Evolutionary conservation across 306 rosid species (phyloP).

Genomic region (Trifolium pratense): DNA sequence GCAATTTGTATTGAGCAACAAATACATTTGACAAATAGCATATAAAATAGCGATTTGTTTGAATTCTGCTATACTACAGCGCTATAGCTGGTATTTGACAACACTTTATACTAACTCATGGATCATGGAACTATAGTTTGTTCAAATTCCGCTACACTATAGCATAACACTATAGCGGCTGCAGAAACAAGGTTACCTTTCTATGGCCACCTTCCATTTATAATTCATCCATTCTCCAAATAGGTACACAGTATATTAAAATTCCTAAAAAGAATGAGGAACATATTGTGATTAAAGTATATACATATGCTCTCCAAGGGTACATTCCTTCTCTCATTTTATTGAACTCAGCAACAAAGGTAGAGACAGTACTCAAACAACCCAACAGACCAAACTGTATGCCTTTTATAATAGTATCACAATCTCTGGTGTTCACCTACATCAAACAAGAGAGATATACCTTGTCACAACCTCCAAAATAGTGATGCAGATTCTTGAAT

Average conservation of each 20-base stretch:
- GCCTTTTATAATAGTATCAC: conserved; percentile 56
- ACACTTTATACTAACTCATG: not conserved
- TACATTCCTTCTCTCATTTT: conserved; percentile 67
- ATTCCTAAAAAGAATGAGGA: conserved; percentile 59
- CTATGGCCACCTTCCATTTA: not conserved
- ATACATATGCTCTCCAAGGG: conserved; percentile 73
- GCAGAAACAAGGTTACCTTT: not conserved
- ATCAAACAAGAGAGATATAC: conserved; percentile 12
- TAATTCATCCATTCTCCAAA: conserved; percentile 49
- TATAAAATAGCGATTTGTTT: not conserved
- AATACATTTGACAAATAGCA: too few species aligned
- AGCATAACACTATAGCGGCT: not conserved
- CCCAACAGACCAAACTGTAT: conserved; percentile 70
- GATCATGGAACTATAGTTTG: not conserved
- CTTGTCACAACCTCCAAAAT: not conserved
- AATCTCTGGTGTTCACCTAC: conserved; percentile 56
- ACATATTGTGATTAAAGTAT: conserved; percentile 57
- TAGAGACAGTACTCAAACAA: conserved; percentile 73
- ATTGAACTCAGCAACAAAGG: conserved; percentile 74
- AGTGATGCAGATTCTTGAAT: conserved; percentile 2
- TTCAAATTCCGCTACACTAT: not conserved
- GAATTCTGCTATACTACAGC: not conserved
- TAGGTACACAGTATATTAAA: conserved; percentile 58
- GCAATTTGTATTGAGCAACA: too few species aligned
- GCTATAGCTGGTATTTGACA: not conserved